Conservation (phyloP, 2,329 filamentous ascomycete species). For the Xylaria sp. region DNA sequence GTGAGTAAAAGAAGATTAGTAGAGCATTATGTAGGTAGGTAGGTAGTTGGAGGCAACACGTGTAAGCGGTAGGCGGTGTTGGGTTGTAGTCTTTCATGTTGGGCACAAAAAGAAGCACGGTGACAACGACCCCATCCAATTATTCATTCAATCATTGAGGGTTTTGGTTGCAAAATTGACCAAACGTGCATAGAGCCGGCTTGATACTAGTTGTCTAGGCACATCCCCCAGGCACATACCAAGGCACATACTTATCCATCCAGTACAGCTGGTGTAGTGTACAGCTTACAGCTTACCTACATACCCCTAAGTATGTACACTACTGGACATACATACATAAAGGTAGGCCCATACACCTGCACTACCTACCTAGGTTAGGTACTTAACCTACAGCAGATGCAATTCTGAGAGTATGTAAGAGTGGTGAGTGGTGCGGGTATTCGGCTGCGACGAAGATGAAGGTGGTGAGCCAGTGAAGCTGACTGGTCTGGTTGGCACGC, state of each 20-base stretch:
- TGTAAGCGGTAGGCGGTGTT: constrained; percentile 29
- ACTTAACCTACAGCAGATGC: constrained; percentile 10
- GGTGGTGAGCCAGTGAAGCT: constrained; percentile 25
- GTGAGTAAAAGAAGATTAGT: neutral
- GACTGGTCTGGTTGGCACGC: constrained; percentile 32
- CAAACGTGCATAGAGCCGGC: constrained; percentile 19
- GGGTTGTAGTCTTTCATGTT: constrained; percentile 19
- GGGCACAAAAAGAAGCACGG: constrained; percentile 28
- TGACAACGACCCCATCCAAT: constrained; percentile 4
- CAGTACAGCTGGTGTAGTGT: neutral
- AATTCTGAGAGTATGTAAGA: neutral
- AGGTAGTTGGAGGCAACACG: constrained; percentile 19
- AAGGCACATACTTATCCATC: neutral
- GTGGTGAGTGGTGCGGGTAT: constrained; percentile 28
- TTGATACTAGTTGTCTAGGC: constrained; percentile 21
- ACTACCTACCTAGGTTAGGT: too few species aligned
- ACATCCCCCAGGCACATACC: constrained; percentile 25
- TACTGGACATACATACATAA: neutral
- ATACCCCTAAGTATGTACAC: neutral
- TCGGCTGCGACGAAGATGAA: constrained; percentile 20
- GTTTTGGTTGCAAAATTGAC: constrained; percentile 12
- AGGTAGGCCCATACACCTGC: too few species aligned
- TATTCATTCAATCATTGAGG: neutral
- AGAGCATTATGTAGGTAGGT: neutral
- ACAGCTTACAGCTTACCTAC: neutral